Evolutionary conservation across 768 basidiomycete species (phyloP).

Genomic region (Clavulina sp.): DNA sequence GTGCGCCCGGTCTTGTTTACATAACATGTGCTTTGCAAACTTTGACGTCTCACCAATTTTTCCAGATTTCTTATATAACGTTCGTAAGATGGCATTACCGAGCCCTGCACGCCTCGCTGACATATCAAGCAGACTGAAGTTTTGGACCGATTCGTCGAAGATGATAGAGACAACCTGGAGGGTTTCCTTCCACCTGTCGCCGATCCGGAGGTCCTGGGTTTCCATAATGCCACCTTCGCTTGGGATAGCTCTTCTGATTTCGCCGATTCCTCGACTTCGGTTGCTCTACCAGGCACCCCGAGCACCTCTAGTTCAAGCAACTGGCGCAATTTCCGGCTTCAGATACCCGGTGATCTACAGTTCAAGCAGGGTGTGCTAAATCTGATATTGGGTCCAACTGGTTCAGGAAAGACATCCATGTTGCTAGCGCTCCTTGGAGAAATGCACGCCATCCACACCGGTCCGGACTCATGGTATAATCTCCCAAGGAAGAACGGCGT

Average conservation of each 20-base stretch:
- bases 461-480: slow-evolving; percentile 41
- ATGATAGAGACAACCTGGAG: slow-evolving; percentile 5
- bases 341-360: slow-evolving; percentile 17
- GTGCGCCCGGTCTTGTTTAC: too few species aligned
- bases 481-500: slow-evolving; percentile 53
- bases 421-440: slow-evolving; percentile 22
- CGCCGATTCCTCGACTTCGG: slow-evolving; percentile 38
- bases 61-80: too few species aligned
- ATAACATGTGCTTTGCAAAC: too few species aligned
- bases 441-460: slow-evolving; percentile 20
- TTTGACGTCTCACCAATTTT: too few species aligned
- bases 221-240: slow-evolving; percentile 25
- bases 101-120: too few species aligned
- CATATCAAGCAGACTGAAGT: slow-evolving; percentile 18
- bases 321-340: slow-evolving; percentile 22
- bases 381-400: slow-evolving; percentile 21
- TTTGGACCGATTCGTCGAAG: slow-evolving; percentile 15
- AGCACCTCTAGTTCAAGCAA: slow-evolving; percentile 22
- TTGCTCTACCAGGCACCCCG: slow-evolving; percentile 13
- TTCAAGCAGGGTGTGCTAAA: slow-evolving; percentile 22
- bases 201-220: slow-evolving; percentile 9
- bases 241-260: slow-evolving; percentile 32
- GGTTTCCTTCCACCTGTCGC: slow-evolving; percentile 3
- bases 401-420: slow-evolving; percentile 12
- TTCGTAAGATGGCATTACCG: too few species aligned